Conservation (phyloP, 495 filamentous ascomycete genomes). For the Neurospora discreta region DNA sequence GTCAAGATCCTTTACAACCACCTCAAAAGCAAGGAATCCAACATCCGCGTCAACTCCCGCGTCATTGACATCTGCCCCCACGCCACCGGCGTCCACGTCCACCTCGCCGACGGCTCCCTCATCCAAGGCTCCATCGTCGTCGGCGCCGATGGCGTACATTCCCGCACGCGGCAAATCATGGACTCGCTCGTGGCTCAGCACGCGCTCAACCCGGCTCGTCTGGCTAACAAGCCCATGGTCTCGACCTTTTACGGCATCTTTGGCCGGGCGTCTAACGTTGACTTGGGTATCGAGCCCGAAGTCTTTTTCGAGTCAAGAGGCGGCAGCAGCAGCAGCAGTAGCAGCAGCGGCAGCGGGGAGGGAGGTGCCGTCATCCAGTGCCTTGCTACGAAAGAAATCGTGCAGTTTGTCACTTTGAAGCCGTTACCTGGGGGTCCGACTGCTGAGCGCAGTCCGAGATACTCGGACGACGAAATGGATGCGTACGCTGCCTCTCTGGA, state of each 20-base stretch:
- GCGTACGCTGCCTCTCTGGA: neutral
- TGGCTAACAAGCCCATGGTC: neutral
- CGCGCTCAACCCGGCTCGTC: neutral
- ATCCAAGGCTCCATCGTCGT: constrained; percentile 35
- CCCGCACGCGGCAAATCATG: constrained; percentile 29
- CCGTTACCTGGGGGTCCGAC: neutral
- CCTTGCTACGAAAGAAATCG: neutral
- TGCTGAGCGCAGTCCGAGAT: neutral
- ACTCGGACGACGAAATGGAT: neutral
- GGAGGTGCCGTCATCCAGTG: neutral
- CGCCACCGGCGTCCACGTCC: constrained; percentile 15
- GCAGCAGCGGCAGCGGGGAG: too few species aligned
- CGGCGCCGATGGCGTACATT: constrained; percentile 42
- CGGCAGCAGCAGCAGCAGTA: too few species aligned
- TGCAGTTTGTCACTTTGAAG: neutral
- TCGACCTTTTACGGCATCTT: neutral
- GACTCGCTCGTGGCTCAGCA: constrained; percentile 17
- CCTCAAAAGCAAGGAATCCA: constrained; percentile 16
- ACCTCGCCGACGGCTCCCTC: constrained; percentile 28
- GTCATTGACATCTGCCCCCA: constrained; percentile 16
- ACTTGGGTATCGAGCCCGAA: neutral
- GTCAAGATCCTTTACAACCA: constrained; percentile 26
- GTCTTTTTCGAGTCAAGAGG: neutral
- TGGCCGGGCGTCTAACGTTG: neutral
- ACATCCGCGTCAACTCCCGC: constrained; percentile 19